A percentile compares a stretch with the other conserved stretches of the same genome.
Conservation (phyloP, 805 yeast genomes). For the Hanseniaspora lachancei region DNA sequence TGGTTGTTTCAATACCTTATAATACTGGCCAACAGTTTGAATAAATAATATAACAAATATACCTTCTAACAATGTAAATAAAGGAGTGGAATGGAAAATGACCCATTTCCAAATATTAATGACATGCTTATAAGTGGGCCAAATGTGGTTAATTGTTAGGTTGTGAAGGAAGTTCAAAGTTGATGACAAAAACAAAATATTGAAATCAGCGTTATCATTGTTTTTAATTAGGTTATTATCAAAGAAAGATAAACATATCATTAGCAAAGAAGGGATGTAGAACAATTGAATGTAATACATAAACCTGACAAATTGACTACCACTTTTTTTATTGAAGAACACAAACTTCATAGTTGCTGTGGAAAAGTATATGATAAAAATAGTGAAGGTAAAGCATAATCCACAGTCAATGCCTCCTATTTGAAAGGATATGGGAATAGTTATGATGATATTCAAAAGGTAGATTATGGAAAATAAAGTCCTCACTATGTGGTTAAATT, state of each 20-base stretch:
- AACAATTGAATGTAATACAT: slow-evolving; percentile 73
- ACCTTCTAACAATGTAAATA: slow-evolving; percentile 83
- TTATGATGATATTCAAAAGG: slow-evolving; percentile 53
- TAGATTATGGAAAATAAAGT: slow-evolving; percentile 44
- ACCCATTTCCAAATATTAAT: slow-evolving; percentile 59
- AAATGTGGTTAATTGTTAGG: slow-evolving; percentile 7
- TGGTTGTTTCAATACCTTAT: slow-evolving; percentile 42
- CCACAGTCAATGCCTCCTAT: slow-evolving; percentile 90
- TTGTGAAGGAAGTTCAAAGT: slow-evolving; percentile 5
- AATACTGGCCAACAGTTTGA: slow-evolving; percentile 79
- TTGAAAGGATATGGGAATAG: slow-evolving; percentile 87
- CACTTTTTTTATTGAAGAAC: slow-evolving; percentile 21
- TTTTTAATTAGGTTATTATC: not conserved
- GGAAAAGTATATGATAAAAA: slow-evolving; percentile 55
- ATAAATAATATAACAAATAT: slow-evolving; percentile 83
- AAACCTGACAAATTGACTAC: slow-evolving; percentile 22
- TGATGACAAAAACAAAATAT: slow-evolving; percentile 4
- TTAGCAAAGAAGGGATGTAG: slow-evolving; percentile 66
- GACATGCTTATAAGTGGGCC: slow-evolving; percentile 24
- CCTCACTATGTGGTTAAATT: slow-evolving; percentile 20
- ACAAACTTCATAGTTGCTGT: slow-evolving; percentile 60
- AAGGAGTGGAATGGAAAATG: slow-evolving; percentile 70
- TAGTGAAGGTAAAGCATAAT: slow-evolving; percentile 62
- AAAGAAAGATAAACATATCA: slow-evolving; percentile 38
- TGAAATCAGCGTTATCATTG: not conserved